These are phyloP conservation scores for Aspergillus sclerotialis DNA, from an alignment of 2,329 filamentous ascomycete species.

Conservation along the genomic window DNA sequence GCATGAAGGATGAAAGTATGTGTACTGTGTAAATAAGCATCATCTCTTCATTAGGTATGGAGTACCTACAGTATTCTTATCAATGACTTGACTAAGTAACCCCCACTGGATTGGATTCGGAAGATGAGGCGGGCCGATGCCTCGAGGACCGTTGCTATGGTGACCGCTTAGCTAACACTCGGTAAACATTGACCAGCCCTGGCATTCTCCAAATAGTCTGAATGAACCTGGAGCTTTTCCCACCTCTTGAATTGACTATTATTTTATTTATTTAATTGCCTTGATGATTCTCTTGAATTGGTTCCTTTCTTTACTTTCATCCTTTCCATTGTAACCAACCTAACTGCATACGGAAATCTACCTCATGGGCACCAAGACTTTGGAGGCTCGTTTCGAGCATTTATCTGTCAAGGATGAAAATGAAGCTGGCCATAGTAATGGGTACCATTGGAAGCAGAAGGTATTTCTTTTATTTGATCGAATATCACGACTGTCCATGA, in stretches of 20 bases:
- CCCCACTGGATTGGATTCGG: conserved; percentile 9
- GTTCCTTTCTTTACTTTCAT: too few species aligned
- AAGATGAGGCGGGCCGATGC: conserved; percentile 27
- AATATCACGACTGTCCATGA: conserved; percentile 8
- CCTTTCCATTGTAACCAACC: neutral
- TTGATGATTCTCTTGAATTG: conserved; percentile 7
- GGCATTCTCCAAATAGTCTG: too few species aligned
- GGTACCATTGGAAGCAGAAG: conserved; percentile 66
- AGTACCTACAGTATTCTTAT: neutral
- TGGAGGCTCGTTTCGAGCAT: conserved; percentile 85
- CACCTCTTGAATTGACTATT: too few species aligned
- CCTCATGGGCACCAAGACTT: conserved; percentile 65
- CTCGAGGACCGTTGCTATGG: conserved; percentile 23
- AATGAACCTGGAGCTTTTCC: too few species aligned
- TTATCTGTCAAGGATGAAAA: conserved; percentile 88
- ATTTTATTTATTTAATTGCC: too few species aligned
- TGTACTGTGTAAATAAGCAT: too few species aligned
- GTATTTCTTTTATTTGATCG: conserved; percentile 40
- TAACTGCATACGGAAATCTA: conserved; percentile 22
- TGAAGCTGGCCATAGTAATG: conserved; percentile 50
- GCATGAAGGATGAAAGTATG: too few species aligned
- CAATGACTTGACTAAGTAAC: neutral
- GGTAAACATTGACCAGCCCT: too few species aligned
- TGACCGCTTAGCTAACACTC: conserved; percentile 13
- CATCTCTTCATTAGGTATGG: neutral